phyloP scores from a whole-genome alignment of 306 rosid species.

The Prunus mongolica region DNA sequence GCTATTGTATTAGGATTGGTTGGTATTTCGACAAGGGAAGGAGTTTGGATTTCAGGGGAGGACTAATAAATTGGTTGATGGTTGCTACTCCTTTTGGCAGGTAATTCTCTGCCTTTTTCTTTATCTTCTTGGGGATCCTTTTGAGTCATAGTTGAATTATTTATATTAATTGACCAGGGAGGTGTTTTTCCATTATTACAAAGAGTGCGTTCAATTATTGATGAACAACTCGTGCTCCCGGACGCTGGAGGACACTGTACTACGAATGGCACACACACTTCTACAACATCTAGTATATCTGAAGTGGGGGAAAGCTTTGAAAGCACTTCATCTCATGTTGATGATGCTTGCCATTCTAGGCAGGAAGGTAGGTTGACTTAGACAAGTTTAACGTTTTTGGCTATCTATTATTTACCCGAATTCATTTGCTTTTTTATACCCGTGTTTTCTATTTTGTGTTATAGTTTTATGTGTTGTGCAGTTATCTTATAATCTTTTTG shows the following conservation, averaged over 20 bases:
- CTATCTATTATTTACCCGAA: neutral
- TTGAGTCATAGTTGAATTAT: conserved; percentile 27
- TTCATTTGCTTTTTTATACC: neutral
- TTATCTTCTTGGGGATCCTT: conserved; percentile 6
- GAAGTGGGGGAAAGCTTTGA: conserved; percentile 23
- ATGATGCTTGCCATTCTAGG: conserved; percentile 20
- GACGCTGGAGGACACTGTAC: conserved; percentile 9
- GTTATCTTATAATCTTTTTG: conserved; percentile 8
- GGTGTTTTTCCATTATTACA: conserved; percentile 67
- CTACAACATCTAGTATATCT: conserved; percentile 19
- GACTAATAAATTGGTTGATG: conserved; percentile 93
- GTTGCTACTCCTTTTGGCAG: conserved; percentile 99
- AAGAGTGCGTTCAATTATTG: conserved; percentile 50
- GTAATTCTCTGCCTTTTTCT: conserved; percentile 30
- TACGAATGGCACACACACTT: conserved; percentile 19
- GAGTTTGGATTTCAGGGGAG: conserved; percentile 97
- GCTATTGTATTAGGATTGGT: conserved; percentile 67
- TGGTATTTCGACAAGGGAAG: conserved; percentile 77
- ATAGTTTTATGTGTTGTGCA: neutral
- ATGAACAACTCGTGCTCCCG: conserved; percentile 35
- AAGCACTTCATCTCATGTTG: conserved; percentile 30
- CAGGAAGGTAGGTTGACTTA: conserved; percentile 33
- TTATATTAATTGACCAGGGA: conserved; percentile 55
- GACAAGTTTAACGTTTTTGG: neutral
- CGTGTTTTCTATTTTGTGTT: neutral